Percentiles rank a stretch among this genome's conserved stretches.
phyloP scores from a whole-genome alignment of 805 yeast genomes.

The Yamadazyma endophytica region DNA sequence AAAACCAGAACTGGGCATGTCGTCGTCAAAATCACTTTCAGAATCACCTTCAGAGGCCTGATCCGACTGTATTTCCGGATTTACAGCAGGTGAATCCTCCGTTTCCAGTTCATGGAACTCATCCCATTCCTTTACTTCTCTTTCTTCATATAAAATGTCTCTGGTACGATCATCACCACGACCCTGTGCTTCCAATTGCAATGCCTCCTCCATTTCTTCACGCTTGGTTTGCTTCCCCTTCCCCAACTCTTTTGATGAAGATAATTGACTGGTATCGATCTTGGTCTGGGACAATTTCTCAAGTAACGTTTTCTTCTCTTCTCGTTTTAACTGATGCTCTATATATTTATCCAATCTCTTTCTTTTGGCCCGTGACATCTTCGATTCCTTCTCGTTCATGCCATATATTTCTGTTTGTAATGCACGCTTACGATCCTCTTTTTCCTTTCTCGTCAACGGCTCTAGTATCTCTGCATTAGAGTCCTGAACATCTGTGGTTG shows the following conservation, averaged over 20 bases:
- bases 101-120: slow-evolving; percentile 24
- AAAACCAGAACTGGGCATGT: slow-evolving; percentile 26
- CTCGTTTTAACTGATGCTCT: slow-evolving; percentile 83
- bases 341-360: slow-evolving; percentile 86
- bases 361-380: slow-evolving; percentile 66
- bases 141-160: slow-evolving; percentile 66
- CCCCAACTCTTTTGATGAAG: slow-evolving; percentile 76
- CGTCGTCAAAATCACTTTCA: slow-evolving; percentile 21
- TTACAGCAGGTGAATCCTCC: slow-evolving; percentile 16
- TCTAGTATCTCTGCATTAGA: slow-evolving; percentile 58
- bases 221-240: slow-evolving; percentile 63
- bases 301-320: slow-evolving; percentile 76
- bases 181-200: slow-evolving; percentile 69
- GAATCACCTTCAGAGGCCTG: slow-evolving; percentile 13
- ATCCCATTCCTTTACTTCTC: slow-evolving; percentile 59
- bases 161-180: slow-evolving; percentile 58
- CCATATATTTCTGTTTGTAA: slow-evolving; percentile 53
- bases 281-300: slow-evolving; percentile 65
- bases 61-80: slow-evolving; percentile 11
- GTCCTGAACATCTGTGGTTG: slow-evolving; percentile 23
- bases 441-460: slow-evolving; percentile 64
- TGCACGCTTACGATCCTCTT: slow-evolving; percentile 58
- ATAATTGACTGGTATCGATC: slow-evolving; percentile 66
- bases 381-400: slow-evolving; percentile 56
- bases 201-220: slow-evolving; percentile 72